These are phyloP conservation scores for Moniliophthora roreri DNA, from an alignment of 1,284 basidiomycete genomes.

Conservation along the genomic window DNA sequence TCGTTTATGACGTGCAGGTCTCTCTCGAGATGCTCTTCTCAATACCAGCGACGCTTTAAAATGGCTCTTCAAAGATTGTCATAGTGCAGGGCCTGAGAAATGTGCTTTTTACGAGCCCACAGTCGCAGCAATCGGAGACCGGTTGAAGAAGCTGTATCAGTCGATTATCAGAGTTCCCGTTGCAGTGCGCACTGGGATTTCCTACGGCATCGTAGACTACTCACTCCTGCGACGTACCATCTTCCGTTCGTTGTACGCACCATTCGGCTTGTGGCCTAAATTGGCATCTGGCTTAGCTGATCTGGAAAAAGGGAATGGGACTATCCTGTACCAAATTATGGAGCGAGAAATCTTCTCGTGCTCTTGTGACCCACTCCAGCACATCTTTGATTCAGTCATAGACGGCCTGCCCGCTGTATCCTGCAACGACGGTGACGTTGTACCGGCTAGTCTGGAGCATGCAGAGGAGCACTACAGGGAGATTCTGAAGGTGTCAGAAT, in stretches of 20 bases:
- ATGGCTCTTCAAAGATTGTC: conserved; percentile 17
- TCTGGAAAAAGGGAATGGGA: conserved; percentile 16
- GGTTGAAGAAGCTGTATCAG: conserved; percentile 11
- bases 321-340: conserved; percentile 12
- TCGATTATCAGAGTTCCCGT: conserved; percentile 14
- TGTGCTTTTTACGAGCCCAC: conserved; percentile 18
- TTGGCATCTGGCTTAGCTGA: conserved; percentile 18
- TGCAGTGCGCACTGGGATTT: conserved; percentile 12
- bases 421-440: conserved; percentile 1
- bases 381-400: neutral
- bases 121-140: conserved; percentile 9
- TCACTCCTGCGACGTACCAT: conserved; percentile 12
- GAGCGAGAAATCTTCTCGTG: conserved; percentile 14
- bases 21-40: conserved; percentile 7
- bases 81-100: conserved; percentile 15
- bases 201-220: conserved; percentile 19
- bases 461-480: neutral
- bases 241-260: conserved; percentile 15
- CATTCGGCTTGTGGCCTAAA: conserved; percentile 12
- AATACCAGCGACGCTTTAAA: conserved; percentile 14
- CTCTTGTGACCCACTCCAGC: conserved; percentile 10
- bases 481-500: neutral
- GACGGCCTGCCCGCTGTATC: neutral
- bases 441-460: neutral
- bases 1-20: too few species aligned